These are phyloP conservation scores for Boletus sp. DNA, from an alignment of 1,284 basidiomycete species.

Conservation along the genomic window DNA sequence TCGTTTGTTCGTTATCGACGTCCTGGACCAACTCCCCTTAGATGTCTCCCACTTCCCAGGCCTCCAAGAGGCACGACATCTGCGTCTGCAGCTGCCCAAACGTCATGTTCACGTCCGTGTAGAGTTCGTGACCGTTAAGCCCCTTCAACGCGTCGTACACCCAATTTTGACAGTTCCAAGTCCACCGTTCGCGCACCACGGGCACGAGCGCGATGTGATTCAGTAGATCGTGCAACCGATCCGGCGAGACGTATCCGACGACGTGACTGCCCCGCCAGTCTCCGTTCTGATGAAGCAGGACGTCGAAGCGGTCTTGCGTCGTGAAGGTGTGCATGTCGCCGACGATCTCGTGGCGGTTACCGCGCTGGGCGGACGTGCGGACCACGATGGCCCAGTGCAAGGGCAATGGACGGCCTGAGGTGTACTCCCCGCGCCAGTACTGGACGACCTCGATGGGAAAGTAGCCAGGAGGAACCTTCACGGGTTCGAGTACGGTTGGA, in stretches of 20 bases:
- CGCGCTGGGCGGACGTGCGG: slow-evolving; percentile 18
- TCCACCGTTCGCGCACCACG: slow-evolving; percentile 1
- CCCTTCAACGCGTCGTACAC: slow-evolving; percentile 13
- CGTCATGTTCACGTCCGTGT: slow-evolving; percentile 15
- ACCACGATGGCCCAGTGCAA: slow-evolving; percentile 29
- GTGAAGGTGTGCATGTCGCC: slow-evolving; percentile 26
- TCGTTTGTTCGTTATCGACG: not conserved
- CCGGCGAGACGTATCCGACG: slow-evolving; percentile 14
- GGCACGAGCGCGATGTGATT: slow-evolving; percentile 14
- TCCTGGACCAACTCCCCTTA: not conserved
- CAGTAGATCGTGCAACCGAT: slow-evolving; percentile 8
- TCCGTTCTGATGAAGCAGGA: not conserved
- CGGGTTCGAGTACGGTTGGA: slow-evolving; percentile 14
- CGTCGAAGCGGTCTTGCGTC: slow-evolving; percentile 15
- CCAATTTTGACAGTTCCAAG: slow-evolving; percentile 21
- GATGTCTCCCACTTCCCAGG: slow-evolving; percentile 18
- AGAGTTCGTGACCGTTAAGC: slow-evolving; percentile 1
- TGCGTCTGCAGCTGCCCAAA: slow-evolving; percentile 9
- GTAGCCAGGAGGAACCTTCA: slow-evolving; percentile 19
- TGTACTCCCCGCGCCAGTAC: slow-evolving; percentile 27
- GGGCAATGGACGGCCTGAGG: slow-evolving; percentile 12
- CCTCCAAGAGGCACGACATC: slow-evolving; percentile 17
- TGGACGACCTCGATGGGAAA: slow-evolving; percentile 28
- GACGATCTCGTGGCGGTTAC: slow-evolving; percentile 27
- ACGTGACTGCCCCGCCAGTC: slow-evolving; percentile 18